Base-by-base conservation (phyloP, 257 asterid genomes). In the Avicennia marina region DNA sequence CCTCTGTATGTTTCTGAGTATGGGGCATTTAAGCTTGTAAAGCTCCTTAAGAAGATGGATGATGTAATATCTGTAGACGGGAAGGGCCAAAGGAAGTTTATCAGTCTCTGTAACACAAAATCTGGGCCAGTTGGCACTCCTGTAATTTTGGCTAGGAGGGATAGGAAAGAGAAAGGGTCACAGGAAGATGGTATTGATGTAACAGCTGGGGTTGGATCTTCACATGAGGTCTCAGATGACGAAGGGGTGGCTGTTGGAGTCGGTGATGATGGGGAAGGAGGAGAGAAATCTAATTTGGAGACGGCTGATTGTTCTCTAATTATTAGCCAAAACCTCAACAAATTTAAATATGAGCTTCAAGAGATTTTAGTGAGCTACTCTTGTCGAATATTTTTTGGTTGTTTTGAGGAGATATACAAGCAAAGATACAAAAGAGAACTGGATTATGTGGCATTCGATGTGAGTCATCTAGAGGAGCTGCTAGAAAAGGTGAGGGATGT, bases 331-430 rank as follows among this genome's bases (percentile, higher is more conserved):
- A 72, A 58, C 75, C 77, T 93, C 20, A 70, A 69, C 9, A 67
- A 66, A 26, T 93, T 93, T 56, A 86, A 75, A 64, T 75, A 75
- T 22, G 95, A 93, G 78, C 95, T 93, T 46, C 89, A 86, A 78
- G 99, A 89, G 24, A 89, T 93, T 56, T 57, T 93, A 55, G 99
- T 86, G 42, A 86, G 97, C 77, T 93, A 74, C 65, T 86, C 95
- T 13, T 86, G 89, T 71, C 77, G 77, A 38, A 71, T 93, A 45
- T 68, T 74, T 59, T 71, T 93, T 4, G 82, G 82, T 62, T 62
- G 58, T 51, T 89, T 93, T 34, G 97, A 93, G 74, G 80, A 62
- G 27, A 78, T 84, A 54, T 93, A 93, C 63, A 73, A 62, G 65
- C 94, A 86, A 62, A 79, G 90, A 66, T 84, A 89, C 77, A 93